Conservation (phyloP, 1,284 basidiomycete genomes). For the Veloboletus limbatus region DNA sequence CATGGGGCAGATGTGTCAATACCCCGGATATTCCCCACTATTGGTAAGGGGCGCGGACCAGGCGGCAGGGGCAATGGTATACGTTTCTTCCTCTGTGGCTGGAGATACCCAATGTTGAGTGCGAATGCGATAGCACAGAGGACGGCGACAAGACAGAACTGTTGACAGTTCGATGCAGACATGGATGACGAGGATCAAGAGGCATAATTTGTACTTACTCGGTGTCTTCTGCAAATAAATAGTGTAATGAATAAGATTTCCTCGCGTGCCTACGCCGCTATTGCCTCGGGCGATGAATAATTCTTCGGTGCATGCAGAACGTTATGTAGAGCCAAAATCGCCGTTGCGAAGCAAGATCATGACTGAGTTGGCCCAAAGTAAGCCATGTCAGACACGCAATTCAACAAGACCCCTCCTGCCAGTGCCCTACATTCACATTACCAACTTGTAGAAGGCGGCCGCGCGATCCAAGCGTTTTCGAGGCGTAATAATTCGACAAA, state of each 20-base stretch:
- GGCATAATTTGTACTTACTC: background rate
- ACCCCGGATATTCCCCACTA: constrained; percentile 41
- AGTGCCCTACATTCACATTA: too few species aligned
- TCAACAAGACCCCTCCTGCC: too few species aligned
- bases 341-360: too few species aligned
- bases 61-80: constrained; percentile 24
- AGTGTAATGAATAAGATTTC: background rate
- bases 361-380: too few species aligned
- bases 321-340: too few species aligned
- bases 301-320: too few species aligned
- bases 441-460: constrained; percentile 10
- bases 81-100: constrained; percentile 3
- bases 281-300: too few species aligned
- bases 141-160: constrained; percentile 12
- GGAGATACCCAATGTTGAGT: constrained; percentile 3
- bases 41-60: constrained; percentile 30
- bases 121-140: constrained; percentile 10
- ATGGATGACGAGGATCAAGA: constrained; percentile 2
- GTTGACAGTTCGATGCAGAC: constrained; percentile 11
- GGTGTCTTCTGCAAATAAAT: constrained; percentile 1
- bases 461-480: constrained; percentile 11
- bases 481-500: background rate
- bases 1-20: constrained; percentile 41
- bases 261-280: background rate
- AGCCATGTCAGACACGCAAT: too few species aligned